Conservation (phyloP, 2,329 filamentous ascomycete species). For the Cladosporium sp. region DNA sequence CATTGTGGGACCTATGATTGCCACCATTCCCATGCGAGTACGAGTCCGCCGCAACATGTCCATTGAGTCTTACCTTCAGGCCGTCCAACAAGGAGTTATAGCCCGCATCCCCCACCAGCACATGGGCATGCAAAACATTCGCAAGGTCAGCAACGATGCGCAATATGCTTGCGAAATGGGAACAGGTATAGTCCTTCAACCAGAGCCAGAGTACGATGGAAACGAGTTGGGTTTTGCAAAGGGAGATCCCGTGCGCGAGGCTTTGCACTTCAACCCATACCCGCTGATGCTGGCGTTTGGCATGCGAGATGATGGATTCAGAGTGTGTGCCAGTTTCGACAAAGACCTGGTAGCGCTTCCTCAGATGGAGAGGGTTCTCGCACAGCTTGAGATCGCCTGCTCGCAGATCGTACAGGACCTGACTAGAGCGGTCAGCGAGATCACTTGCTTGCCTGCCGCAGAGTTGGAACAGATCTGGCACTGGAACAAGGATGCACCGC, state of each 20-base stretch:
- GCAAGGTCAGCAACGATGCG: slow-evolving; percentile 46
- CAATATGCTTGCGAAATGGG: slow-evolving; percentile 54
- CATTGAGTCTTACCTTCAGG: slow-evolving; percentile 21
- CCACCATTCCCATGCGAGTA: slow-evolving; percentile 37
- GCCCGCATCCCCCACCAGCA: slow-evolving; percentile 36
- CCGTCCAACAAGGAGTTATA: slow-evolving; percentile 19
- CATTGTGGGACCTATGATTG: slow-evolving; percentile 29
- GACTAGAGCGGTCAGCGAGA: not conserved
- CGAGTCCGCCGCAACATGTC: slow-evolving; percentile 25
- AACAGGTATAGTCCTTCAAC: slow-evolving; percentile 53
- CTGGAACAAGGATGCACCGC: slow-evolving; percentile 5
- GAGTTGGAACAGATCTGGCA: slow-evolving; percentile 8
- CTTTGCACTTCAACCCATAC: slow-evolving; percentile 32
- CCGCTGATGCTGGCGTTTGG: slow-evolving; percentile 48
- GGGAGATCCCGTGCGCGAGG: slow-evolving; percentile 19
- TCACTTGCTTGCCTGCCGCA: not conserved
- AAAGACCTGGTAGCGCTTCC: slow-evolving; percentile 6
- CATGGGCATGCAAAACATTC: slow-evolving; percentile 35
- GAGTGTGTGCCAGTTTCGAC: slow-evolving; percentile 25
- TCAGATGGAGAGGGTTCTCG: slow-evolving; percentile 7
- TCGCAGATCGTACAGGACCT: slow-evolving; percentile 3
- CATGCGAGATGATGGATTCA: slow-evolving; percentile 40
- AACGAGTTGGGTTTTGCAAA: slow-evolving; percentile 21
- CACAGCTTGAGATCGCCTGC: slow-evolving; percentile 3
- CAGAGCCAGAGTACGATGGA: slow-evolving; percentile 21